Conservation (phyloP, 768 basidiomycete species). For the Lentinula sp. region DNA sequence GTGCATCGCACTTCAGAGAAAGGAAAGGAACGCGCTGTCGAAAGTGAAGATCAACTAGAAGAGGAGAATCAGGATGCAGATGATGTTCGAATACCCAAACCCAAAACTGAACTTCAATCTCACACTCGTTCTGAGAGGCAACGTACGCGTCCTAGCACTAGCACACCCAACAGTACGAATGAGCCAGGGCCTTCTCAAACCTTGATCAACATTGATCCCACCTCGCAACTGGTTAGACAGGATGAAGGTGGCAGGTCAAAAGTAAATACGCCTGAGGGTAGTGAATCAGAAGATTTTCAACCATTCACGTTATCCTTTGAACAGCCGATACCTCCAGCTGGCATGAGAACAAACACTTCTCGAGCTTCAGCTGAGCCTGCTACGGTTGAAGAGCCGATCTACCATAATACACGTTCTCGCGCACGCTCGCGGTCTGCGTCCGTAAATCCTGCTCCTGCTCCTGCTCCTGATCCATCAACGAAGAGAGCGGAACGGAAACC, state of each 20-base stretch:
- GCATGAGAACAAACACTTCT: background rate
- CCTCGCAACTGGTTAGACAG: background rate
- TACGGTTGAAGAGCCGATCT: background rate
- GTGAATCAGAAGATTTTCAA: background rate
- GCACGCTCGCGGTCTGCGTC: constrained; percentile 27
- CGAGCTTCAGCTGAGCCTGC: background rate
- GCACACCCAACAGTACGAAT: background rate
- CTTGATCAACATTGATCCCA: background rate
- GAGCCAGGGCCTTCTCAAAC: background rate
- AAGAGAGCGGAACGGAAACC: background rate
- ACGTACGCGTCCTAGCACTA: background rate
- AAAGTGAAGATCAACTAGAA: background rate
- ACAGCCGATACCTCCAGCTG: background rate
- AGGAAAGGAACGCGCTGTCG: background rate
- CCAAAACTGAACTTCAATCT: background rate
- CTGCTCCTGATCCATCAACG: constrained; percentile 4
- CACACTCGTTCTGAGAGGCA: background rate
- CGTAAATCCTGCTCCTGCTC: constrained; percentile 18
- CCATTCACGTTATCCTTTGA: background rate
- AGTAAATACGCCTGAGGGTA: background rate
- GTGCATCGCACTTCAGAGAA: background rate
- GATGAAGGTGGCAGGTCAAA: background rate
- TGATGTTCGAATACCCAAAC: background rate
- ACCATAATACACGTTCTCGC: constrained; percentile 23
- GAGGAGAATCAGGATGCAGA: background rate